Evolutionary conservation across 495 filamentous ascomycete genomes (phyloP), one percentile per base, ranked within the genome.

Genomic region (Endocarpon pusillum): DNA sequence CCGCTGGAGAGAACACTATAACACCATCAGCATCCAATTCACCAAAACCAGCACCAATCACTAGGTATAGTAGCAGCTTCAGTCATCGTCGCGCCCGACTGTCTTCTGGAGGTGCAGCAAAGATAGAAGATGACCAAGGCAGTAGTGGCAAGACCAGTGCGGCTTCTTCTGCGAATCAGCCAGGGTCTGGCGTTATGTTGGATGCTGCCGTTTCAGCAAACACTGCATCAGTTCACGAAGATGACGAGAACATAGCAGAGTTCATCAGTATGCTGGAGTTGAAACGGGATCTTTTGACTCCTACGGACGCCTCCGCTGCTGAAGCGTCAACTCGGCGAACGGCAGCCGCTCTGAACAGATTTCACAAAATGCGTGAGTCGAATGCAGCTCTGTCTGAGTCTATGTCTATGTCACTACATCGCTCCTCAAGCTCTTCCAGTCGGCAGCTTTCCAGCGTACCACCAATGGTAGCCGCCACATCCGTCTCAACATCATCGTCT

Each of bases 191-290:
- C 8, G 56, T 86, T 14, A 66, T 91, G 22, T 66, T 79, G 8
- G 84, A 93, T 46, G 55, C 57, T 6, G 71, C 75, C 11, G 75
- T 64, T 8, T 75, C 66, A 5, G 74, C 64, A 6, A 87, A 80
- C 52, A 81, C 77, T 0, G 77, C 80, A 14, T 87, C 81, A 0
- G 67, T 85, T 19, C 78, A 79, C 37, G 78, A 75, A 1, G 85
- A 93, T 44, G 83, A 92, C 47, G 84, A 91, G 40, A 80, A 86
- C 32, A 89, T 94, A 20, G 82, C 81, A 0, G 85, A 93, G 21
- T 97, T 94, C 46, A 51, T 96, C 34, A 89, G 86, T 41, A 62
- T 80, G 48, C 66, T 94, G 2, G 84, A 94, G 42, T 67, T 68
- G 37, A 73, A 75, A 44, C 89, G 81, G 47, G 81, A 81, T 35